These are phyloP conservation scores for Rhizopus delemar DNA, from an alignment of 371 early-diverging fungal species.

Conservation along the genomic window DNA sequence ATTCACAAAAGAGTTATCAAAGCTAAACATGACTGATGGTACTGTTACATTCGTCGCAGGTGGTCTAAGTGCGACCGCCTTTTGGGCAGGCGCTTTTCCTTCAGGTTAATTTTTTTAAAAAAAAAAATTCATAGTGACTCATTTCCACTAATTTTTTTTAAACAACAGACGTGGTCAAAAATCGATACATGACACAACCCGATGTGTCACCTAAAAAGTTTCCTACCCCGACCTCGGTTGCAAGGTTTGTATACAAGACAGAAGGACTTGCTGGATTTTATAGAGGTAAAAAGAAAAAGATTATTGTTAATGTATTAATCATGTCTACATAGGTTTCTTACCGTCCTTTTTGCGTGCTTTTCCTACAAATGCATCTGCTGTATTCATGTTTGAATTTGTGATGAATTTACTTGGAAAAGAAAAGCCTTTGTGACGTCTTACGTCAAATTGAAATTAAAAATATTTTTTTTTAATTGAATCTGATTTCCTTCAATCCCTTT, in stretches of 20 bases:
- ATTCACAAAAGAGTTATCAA: slow-evolving; percentile 51
- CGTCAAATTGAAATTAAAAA: background rate
- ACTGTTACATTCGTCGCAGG: slow-evolving; percentile 84
- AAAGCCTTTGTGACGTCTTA: background rate
- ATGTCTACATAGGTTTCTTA: slow-evolving; percentile 61
- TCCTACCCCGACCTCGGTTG: slow-evolving; percentile 59
- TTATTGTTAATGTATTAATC: background rate
- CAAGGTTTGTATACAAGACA: slow-evolving; percentile 55
- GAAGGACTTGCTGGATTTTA: slow-evolving; percentile 78
- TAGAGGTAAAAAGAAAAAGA: slow-evolving; percentile 43
- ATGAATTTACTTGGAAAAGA: slow-evolving; percentile 41
- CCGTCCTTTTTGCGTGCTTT: slow-evolving; percentile 88
- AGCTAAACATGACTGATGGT: slow-evolving; percentile 52
- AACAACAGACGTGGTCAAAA: slow-evolving; percentile 79
- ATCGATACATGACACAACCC: slow-evolving; percentile 90
- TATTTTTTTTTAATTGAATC: background rate
- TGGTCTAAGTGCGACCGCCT: slow-evolving; percentile 86
- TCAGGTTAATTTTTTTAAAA: slow-evolving; percentile 56
- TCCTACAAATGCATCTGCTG: slow-evolving; percentile 88
- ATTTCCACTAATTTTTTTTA: background rate
- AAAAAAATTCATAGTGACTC: slow-evolving; percentile 10
- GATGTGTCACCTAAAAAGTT: slow-evolving; percentile 66
- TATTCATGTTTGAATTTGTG: slow-evolving; percentile 77
- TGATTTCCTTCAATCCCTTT: background rate
- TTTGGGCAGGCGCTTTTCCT: slow-evolving; percentile 89